A percentile compares a stretch with the other conserved stretches of the same genome.
These are phyloP conservation scores for Cytospora mali DNA, from an alignment of 2,329 filamentous ascomycete genomes.

Conservation along the genomic window DNA sequence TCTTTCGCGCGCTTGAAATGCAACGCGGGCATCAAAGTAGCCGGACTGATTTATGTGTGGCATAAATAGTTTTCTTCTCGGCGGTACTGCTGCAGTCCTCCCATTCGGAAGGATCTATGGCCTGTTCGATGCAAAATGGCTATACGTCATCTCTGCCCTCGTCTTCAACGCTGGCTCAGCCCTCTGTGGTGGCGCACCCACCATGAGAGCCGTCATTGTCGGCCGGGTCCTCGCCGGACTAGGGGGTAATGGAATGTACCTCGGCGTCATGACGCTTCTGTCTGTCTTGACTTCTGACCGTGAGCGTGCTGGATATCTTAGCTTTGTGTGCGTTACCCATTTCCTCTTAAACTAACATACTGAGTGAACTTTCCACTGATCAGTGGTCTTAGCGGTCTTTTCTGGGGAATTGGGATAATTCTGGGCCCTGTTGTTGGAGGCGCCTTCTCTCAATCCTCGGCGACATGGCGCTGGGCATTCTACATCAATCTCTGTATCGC, in stretches of 20 bases:
- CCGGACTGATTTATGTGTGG: background rate
- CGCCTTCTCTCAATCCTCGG: conserved; percentile 8
- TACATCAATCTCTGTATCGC: conserved; percentile 24
- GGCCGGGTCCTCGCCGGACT: conserved; percentile 6
- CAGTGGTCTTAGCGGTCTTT: too few relatives aligned
- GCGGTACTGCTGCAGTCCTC: background rate
- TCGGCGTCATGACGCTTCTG: background rate
- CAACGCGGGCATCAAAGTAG: too few relatives aligned
- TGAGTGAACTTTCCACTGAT: too few relatives aligned
- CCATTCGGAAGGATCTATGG: background rate
- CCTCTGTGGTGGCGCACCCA: conserved; percentile 1
- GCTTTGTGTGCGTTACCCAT: too few relatives aligned
- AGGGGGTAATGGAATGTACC: conserved; percentile 1
- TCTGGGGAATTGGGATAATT: conserved; percentile 18
- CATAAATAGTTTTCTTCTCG: background rate
- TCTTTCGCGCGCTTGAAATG: background rate
- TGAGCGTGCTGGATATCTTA: background rate
- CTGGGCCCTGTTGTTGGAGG: conserved; percentile 22
- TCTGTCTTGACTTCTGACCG: background rate
- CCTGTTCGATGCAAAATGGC: conserved; percentile 9
- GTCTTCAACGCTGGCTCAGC: conserved; percentile 1
- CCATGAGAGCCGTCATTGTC: conserved; percentile 12
- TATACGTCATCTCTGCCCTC: background rate
- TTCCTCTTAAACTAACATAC: too few relatives aligned
- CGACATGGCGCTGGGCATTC: conserved; percentile 25